Base-by-base conservation (phyloP, 1,284 basidiomycete species). In the Sanghuangporus sanghuang region DNA sequence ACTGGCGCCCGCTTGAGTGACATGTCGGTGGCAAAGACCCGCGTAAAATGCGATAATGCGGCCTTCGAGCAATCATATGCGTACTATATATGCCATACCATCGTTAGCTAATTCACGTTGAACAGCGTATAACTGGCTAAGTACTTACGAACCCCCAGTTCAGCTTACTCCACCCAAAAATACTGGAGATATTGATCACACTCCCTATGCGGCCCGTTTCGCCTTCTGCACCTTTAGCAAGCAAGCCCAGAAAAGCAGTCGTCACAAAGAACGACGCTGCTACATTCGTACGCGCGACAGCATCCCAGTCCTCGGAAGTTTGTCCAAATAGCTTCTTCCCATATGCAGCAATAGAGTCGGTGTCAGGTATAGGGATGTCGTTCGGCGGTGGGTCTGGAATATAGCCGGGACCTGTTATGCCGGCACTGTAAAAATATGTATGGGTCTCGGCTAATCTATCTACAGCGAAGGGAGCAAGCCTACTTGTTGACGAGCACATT, bases 401-500 rank as follows among this genome's bases (percentile, higher is more conserved):
- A 38, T 32, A 54, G 6, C 32, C 32, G 12, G 52, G 52, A 35
- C 56, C 56, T 2, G 0, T 12, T 44, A 57, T 44, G 35, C 56
- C 56, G 12, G 56, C 56, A 57, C 56, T 54, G 32, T 38, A 14
- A 36, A 54, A 14, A 8, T 32, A 21, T n/a, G 38, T 18, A 68
- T 84, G 82, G 57, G 79, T 78, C 66, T 89, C 80, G 18, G 0
- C 85, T 83, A 0, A 83, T 78, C n/a, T 77, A 74, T 0, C 79
- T 78, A 52, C 87, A 71, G 57, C 79, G 79, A 36, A 91, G 75
- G 75, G 87, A 90, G 23, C 11, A 38, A 40, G 67, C 82, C 53
- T 66, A 92, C 89, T 92, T 92, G 76, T 92, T 92, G 52, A 93
- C 83, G 2, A 93, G 80, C 52, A 92, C 81, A 69, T 93, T 87